Evolutionary conservation across 164 flowering plant genomes (phyloP).

Genomic region (Piper betle): DNA sequence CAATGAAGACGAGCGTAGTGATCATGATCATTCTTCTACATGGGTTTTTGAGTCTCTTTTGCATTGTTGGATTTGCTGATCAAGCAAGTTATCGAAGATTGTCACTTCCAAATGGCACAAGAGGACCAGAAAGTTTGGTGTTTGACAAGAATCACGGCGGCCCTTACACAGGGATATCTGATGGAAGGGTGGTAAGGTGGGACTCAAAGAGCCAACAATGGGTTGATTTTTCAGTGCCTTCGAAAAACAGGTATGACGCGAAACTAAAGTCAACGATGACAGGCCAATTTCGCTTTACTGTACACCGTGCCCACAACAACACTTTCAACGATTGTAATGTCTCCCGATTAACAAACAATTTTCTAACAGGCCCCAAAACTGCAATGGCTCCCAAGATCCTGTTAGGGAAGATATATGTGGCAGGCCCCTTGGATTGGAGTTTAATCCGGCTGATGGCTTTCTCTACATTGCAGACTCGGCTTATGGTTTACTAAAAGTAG

Average conservation of each 20-base stretch:
- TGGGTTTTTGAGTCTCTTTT: no score
- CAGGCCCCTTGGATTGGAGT: background rate
- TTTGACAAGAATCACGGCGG: slow-evolving; percentile 78
- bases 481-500: background rate
- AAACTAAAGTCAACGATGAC: no score
- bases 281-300: no score
- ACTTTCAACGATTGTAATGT: no score
- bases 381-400: background rate
- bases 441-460: background rate
- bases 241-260: slow-evolving; percentile 1
- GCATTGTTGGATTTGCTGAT: no score
- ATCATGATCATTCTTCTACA: no score
- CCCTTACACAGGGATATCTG: slow-evolving; percentile 89
- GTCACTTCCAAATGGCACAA: slow-evolving; percentile 18
- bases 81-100: background rate
- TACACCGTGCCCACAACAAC: no score
- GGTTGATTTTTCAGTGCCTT: slow-evolving; percentile 5
- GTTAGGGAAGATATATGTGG: background rate
- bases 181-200: slow-evolving; percentile 45
- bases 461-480: background rate
- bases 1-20: no score
- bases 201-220: background rate
- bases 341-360: background rate
- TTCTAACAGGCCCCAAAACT: background rate
- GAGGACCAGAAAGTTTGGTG: slow-evolving; percentile 80